Evolutionary conservation across 1,284 basidiomycete species (phyloP), one percentile per base, ranked within the genome.

Genomic region (Neonothopanus nambi): DNA sequence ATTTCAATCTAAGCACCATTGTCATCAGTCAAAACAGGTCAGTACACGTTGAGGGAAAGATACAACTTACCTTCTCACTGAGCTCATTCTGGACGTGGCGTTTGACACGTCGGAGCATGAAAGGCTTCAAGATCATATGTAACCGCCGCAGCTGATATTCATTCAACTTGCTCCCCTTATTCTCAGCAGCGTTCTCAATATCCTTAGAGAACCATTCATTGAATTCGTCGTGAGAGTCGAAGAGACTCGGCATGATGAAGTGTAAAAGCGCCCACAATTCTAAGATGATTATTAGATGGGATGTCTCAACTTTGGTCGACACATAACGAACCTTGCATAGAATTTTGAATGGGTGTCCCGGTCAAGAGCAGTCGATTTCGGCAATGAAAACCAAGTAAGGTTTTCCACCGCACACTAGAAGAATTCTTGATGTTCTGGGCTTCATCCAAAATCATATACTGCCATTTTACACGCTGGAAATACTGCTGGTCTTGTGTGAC

Each of bases 141-240:
- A 99, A 74, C 52, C 97, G 86, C 53, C 94, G 85, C 37, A 99
- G 77, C 70, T 99, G 97, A 69, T 98, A 90, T 67, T 98, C 95
- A 68, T 98, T 98, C 62, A 99, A 79, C 61, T 88, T 90, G 67
- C 87, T 87, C 9, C 90, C 91, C 61, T 93, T 93, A 68, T 95
- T 95, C 72, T 94, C 92, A 21, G 79, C 94, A 17, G 92, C 92
- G 67, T 91, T 95, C 76, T 99, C 97, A 55, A 99, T 98, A 66
- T 99, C 97, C 70, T 98, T 98, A 21, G 96, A 98, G 74, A 99
- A 99, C 97, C 97, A 99, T 70, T 99, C 97, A 68, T 92, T 95
- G 76, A 99, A 99, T 74, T 99, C 97, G 66, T 99, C 95, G 67
- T 99, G 96, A 33, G 95, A 98, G 70, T 99, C 97, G 71, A 99